These are phyloP conservation scores for Candida buenavistaensis DNA, from an alignment of 1,139 yeast genomes.

Conservation along the genomic window DNA sequence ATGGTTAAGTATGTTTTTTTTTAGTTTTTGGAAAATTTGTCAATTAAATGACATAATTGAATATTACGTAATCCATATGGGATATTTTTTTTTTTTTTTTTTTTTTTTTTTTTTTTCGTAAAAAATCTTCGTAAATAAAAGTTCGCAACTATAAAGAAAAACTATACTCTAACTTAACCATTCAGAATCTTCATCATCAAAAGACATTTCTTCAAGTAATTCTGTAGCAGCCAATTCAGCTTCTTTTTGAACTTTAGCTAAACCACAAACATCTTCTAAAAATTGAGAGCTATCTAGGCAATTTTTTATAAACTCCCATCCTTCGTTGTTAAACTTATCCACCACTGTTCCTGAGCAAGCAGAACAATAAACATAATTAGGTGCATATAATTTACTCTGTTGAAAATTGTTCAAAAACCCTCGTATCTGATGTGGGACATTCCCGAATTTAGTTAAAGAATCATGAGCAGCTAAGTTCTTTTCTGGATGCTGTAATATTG, in stretches of 20 bases:
- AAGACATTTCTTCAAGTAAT: slow-evolving; percentile 35
- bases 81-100: too few species aligned
- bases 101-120: too few species aligned
- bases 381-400: slow-evolving; percentile 64
- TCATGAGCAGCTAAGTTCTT: slow-evolving; percentile 47
- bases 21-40: too few species aligned
- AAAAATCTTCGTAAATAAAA: too few species aligned
- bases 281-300: slow-evolving; percentile 68
- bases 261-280: slow-evolving; percentile 77
- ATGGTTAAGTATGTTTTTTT: too few species aligned
- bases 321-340: slow-evolving; percentile 45
- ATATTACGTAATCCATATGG: too few species aligned
- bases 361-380: slow-evolving; percentile 75
- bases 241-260: slow-evolving; percentile 65
- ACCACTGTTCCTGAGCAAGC: slow-evolving; percentile 74
- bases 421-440: slow-evolving; percentile 83
- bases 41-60: too few species aligned
- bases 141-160: too few species aligned
- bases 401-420: slow-evolving; percentile 74
- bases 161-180: too few species aligned
- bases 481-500: slow-evolving; percentile 67
- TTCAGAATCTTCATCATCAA: slow-evolving; percentile 22
- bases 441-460: slow-evolving; percentile 54
- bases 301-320: slow-evolving; percentile 77
- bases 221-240: slow-evolving; percentile 62